Conservation (phyloP, 345 rosid species). For the Eucalyptus leucophloia region DNA sequence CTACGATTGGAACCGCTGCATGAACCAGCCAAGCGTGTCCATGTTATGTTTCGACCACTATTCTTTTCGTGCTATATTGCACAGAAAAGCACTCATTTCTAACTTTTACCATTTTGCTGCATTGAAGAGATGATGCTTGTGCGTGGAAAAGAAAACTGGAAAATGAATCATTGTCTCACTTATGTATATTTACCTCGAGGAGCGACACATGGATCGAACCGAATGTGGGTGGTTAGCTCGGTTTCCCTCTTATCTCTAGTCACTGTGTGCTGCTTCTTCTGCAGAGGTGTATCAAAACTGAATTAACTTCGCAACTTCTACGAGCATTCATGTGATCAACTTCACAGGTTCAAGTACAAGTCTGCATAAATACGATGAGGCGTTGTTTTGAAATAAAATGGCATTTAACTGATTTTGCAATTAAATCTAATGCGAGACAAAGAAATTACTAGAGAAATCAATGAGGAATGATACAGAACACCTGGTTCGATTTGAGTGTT, state of each 20-base stretch:
- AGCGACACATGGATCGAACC: conserved; percentile 94
- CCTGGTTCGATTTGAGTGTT: background rate
- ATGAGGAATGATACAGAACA: background rate
- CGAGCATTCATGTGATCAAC: background rate
- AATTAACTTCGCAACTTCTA: background rate
- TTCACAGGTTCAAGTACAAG: background rate
- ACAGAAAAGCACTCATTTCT: background rate
- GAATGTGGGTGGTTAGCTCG: conserved; percentile 77
- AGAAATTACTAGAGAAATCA: background rate
- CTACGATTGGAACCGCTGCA: conserved; percentile 38
- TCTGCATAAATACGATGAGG: background rate
- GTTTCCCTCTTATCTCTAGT: conserved; percentile 71
- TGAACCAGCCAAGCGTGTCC: background rate
- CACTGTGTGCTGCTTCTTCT: conserved; percentile 80
- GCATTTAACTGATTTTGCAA: background rate
- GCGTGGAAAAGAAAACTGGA: background rate
- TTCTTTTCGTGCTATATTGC: background rate
- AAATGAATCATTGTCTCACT: background rate
- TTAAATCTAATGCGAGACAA: background rate
- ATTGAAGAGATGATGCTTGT: background rate
- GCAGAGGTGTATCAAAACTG: background rate
- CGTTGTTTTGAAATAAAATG: background rate
- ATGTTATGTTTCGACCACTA: background rate
- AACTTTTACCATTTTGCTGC: background rate
- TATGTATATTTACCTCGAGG: conserved; percentile 50